These are phyloP conservation scores for Pythium plurisporium DNA, from an alignment of 352 stramenopile genomes.

Conservation along the genomic window DNA sequence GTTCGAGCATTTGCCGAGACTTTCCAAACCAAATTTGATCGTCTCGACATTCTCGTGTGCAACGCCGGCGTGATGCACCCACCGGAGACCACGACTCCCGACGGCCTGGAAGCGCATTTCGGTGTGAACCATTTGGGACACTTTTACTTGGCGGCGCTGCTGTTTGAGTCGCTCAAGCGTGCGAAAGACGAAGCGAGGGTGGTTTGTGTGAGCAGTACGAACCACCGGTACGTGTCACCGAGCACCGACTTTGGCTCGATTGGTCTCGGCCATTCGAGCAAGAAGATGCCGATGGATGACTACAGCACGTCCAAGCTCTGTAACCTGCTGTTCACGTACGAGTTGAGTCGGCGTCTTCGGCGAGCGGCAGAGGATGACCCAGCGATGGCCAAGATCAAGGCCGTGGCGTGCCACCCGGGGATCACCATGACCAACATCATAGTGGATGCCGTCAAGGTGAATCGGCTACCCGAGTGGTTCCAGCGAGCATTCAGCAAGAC, in stretches of 20 bases:
- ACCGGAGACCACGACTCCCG: conserved; percentile 19
- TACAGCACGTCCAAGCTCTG: conserved; percentile 33
- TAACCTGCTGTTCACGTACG: conserved; percentile 25
- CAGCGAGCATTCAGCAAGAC: conserved; percentile 36
- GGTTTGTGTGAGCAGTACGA: conserved; percentile 22
- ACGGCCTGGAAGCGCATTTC: conserved; percentile 39
- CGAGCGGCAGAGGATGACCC: conserved; percentile 11
- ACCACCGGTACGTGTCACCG: conserved; percentile 26
- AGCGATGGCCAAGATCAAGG: conserved; percentile 29
- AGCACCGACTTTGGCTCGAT: conserved; percentile 28
- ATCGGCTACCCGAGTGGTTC: conserved; percentile 23
- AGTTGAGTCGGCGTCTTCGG: conserved; percentile 24
- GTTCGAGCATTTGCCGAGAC: conserved; percentile 25
- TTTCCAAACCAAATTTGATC: conserved; percentile 18
- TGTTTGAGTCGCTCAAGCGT: conserved; percentile 21
- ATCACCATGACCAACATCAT: conserved; percentile 51
- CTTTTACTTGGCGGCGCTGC: conserved; percentile 34
- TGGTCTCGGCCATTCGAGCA: conserved; percentile 25
- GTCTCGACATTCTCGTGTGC: conserved; percentile 31
- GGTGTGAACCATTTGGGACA: conserved; percentile 42
- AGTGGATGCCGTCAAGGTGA: conserved; percentile 34
- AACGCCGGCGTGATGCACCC: conserved; percentile 32
- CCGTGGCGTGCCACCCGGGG: conserved; percentile 50
- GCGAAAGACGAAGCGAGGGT: too few relatives aligned
- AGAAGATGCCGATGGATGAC: conserved; percentile 16